Base-by-base conservation (phyloP, 2,329 filamentous ascomycete species). In the Verticillium nubilum region DNA sequence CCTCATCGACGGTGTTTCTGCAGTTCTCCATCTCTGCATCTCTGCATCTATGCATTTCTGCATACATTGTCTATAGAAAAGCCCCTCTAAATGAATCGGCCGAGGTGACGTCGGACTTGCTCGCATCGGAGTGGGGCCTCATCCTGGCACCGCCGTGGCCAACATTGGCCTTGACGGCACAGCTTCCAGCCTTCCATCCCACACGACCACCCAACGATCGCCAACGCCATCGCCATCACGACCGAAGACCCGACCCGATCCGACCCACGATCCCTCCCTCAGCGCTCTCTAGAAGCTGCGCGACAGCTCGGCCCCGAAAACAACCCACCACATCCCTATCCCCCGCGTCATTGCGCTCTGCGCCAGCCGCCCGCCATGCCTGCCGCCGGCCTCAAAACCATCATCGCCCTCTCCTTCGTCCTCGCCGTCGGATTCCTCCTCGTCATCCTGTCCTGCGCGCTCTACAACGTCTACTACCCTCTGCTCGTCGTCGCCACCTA, bases 401-500 rank as follows among this genome's bases (percentile, higher is more conserved):
- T 99, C 78, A 99, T 99, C 76, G 92, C 91, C 65, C 90, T 99
- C 68, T 98, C 95, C 73, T 99, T 99, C 79, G 95, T 99, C 73
- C 92, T 99, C 66, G 95, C 95, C 68, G 95, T 99, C 70, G 95
- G 95, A 69, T 99, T 99, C 80, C 91, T 99, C 69, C 92, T 99
- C 67, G 95, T 98, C 68, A 99, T 99, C 76, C 90, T 99, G 69
- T 97, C 93, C 64, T 96, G 93, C 73, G 95, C 95, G 56, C 86
- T 99, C 67, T 99, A 90, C 85, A 85, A 94, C 73, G 91, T 92
- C 77, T 99, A 96, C 85, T 91, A 95, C 69, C 92, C 95, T 59
- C 86, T 99, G 64, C 86, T 98, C 65, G 95, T 99, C 67, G 95
- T 99, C 64, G 94, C 88, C 67, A 98, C 94, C 68, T 99, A 97